These are phyloP conservation scores for Andrographis paniculata DNA, from an alignment of 305 asterid species.

Conservation along the genomic window DNA sequence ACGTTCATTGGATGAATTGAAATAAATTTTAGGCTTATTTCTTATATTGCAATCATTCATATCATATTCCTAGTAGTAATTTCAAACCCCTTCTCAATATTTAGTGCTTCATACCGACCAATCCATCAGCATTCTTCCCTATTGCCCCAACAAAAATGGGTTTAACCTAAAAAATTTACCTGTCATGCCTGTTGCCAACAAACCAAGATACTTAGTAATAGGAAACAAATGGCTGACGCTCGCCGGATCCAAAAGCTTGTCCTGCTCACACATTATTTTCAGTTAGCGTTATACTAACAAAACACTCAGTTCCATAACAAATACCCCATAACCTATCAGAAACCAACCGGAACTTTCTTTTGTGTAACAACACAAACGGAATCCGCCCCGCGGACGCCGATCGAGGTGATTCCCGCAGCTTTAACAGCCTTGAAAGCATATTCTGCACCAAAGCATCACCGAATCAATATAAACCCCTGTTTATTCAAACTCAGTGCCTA, in stretches of 20 bases:
- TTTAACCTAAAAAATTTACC: conserved; percentile 33
- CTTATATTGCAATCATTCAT: neutral
- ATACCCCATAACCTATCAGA: neutral
- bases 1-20: neutral
- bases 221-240: conserved; percentile 84
- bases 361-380: conserved; percentile 97
- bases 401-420: conserved; percentile 90
- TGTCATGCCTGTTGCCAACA: conserved; percentile 93
- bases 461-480: conserved; percentile 27
- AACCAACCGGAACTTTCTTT: conserved; percentile 92
- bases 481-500: conserved; percentile 8
- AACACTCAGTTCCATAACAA: neutral
- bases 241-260: conserved; percentile 86
- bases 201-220: conserved; percentile 73
- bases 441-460: conserved; percentile 35
- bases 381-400: conserved; percentile 91
- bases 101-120: neutral
- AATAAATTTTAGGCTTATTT: neutral
- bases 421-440: conserved; percentile 99
- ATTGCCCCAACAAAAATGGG: neutral
- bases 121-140: neutral
- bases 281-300: conserved; percentile 2
- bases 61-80: neutral
- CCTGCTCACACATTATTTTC: conserved; percentile 42
- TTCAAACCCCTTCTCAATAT: neutral